Evolutionary conservation across 441 rosid species (phyloP), one percentile per base, ranked within the genome.

Genomic region (Corymbia calophylla): DNA sequence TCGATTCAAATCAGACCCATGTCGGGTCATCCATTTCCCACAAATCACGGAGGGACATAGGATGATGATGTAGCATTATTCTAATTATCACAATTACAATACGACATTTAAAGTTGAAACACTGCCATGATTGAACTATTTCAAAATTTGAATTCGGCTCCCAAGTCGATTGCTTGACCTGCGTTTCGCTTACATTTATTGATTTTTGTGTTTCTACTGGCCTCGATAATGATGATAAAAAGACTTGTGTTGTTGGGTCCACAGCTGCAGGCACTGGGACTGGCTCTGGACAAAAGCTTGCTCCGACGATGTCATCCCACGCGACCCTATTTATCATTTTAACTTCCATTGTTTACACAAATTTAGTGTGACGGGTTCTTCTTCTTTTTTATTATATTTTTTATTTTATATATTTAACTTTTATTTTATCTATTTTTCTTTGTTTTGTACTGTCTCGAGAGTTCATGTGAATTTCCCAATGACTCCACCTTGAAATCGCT

Each of bases 241-340:
- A 53, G 84, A 19, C 8, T 13, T 60, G 18, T 90, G 89, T 90
- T 88, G 84, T 90, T 77, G 84, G n/a, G 68, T 89, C 90, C 93
- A 94, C 93, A 94, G 94, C 91, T 81, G 90, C 90, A 64, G 96
- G 95, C 44, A 90, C 88, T 89, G 39, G 91, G 53, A 92, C 58
- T 3, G 91, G 90, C 70, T 91, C 25, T 64, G 91, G 91, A 87
- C 87, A 81, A 2, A 87, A 77, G 54, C 86, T 80, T 53, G 55
- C 47, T 73, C 87, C 55, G 15, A 32, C 87, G 91, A 70, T 48
- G 44, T 48, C 35, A 39, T 49, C 88, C 23, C 86, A n/a, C 35
- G 89, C 86, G 44, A 44, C 53, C n/a, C n/a, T 44, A 23, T 12
- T 44, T 44, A 6, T 77, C 51, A 44, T 44, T 44, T 77, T 44